Conservation (phyloP, 2,329 filamentous ascomycete genomes). For the Nigrospora sphaerica region DNA sequence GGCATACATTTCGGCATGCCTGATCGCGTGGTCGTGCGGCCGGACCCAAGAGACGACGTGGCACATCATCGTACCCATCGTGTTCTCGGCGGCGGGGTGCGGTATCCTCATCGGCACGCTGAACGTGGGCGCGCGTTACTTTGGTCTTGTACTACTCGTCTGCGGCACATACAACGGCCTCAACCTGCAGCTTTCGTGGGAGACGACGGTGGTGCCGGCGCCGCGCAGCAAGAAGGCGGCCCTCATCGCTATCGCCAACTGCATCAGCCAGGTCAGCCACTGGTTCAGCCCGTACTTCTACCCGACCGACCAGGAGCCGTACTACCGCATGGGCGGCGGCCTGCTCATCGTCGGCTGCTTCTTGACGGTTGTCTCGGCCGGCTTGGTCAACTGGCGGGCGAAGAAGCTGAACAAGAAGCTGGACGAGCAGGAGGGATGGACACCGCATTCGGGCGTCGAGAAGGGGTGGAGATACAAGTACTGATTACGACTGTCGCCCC, state of each 20-base stretch:
- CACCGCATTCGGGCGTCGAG: constrained; percentile 10
- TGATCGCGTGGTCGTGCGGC: constrained; percentile 27
- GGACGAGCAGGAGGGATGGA: constrained; percentile 16
- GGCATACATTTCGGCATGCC: constrained; percentile 26
- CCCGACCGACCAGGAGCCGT: constrained; percentile 16
- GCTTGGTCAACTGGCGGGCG: constrained; percentile 11
- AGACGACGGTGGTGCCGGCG: constrained; percentile 28
- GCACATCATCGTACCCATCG: constrained; percentile 29
- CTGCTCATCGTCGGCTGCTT: constrained; percentile 11
- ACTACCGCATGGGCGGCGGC: constrained; percentile 16
- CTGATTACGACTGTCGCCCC: no score
- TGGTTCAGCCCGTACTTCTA: constrained; percentile 32
- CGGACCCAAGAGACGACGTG: constrained; percentile 26
- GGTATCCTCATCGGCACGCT: constrained; percentile 29
- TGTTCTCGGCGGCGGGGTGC: constrained; percentile 28
- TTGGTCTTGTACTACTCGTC: constrained; percentile 31
- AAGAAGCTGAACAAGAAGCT: constrained; percentile 15
- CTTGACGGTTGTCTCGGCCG: constrained; percentile 10
- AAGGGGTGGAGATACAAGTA: constrained; percentile 11
- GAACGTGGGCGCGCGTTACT: constrained; percentile 32
- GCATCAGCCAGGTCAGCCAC: constrained; percentile 26
- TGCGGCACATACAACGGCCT: constrained; percentile 29
- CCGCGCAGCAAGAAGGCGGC: constrained; percentile 31
- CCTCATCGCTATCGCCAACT: constrained; percentile 32
- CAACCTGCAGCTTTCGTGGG: constrained; percentile 30